Conservation (phyloP, 2,329 filamentous ascomycete species). For the Talaromyces sp. region DNA sequence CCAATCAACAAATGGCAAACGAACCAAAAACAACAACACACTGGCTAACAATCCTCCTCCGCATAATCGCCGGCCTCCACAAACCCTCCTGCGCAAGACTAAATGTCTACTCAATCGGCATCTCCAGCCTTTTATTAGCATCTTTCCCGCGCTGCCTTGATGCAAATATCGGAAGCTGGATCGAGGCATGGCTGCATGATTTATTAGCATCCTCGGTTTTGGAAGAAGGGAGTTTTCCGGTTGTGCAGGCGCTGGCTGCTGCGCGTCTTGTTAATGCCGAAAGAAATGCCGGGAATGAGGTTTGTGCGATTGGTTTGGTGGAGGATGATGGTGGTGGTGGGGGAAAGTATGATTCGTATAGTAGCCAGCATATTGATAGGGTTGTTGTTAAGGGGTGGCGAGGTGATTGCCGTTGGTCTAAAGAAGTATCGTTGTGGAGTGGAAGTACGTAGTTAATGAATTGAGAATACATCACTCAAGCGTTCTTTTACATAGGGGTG, state of each 20-base stretch:
- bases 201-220: background rate
- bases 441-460: background rate
- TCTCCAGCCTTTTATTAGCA: background rate
- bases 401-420: conserved; percentile 31
- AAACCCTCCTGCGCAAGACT: background rate
- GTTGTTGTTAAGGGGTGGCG: background rate
- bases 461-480: background rate
- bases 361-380: conserved; percentile 1
- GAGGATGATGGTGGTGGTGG: conserved; percentile 2
- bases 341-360: conserved; percentile 3
- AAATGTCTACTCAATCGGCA: conserved; percentile 10
- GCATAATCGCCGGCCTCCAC: background rate
- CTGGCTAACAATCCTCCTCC: background rate
- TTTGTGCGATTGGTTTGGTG: background rate
- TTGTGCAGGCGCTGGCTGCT: background rate
- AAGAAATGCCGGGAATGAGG: background rate
- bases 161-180: background rate
- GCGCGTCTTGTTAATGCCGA: background rate
- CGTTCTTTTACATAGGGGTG: background rate
- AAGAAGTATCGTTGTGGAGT: background rate
- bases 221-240: background rate
- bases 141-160: background rate
- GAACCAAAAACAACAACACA: background rate
- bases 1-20: background rate
- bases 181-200: background rate